Base-by-base conservation (phyloP, 768 basidiomycete species). In the Mycena epipterygia region DNA sequence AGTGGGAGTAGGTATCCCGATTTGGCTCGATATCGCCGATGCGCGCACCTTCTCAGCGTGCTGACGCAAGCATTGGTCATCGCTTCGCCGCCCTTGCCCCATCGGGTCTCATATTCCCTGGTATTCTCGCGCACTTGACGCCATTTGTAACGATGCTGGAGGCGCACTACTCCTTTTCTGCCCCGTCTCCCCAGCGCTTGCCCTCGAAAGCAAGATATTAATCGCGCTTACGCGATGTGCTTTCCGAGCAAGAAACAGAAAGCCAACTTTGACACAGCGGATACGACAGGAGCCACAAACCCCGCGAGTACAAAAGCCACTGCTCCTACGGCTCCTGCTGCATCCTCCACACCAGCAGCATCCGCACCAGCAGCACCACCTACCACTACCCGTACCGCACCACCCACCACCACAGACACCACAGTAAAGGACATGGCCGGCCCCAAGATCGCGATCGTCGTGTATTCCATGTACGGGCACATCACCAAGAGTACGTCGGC, bases 391-490 rank as follows among this genome's bases (percentile, higher is more conserved):
- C n/a, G n/a, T n/a, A n/a, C n/a, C n/a, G n/a, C n/a, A n/a, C n/a
- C n/a, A 46, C 46, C 46, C 46, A 48, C 25, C 27, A 51, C 49
- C 29, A 49, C 41, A 29, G 11, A 27, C 2, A 62, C 37, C 4
- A 30, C 49, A 27, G 6, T 8, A 52, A n/a, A 32, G 19, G 14
- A 51, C 12, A 51, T 51, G 49, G 49, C 49, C 29, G 49, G 49
- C 27, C 91, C 92, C 29, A 87, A 79, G 72, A 80, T 93, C 72
- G 91, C 91, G 62, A 92, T 94, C 74, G 71, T 94, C 74, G 89
- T 94, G 80, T 94, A 94, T 81, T 81, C 90, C 23, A 79, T 93
- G 83, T 93, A 91, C 78, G 91, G 91, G 72, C 94, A 95, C 78
- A 88, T 94, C 79, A 87, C 84, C 68, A 87, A 88, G 75, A 48